Conservation (phyloP, 352 stramenopile genomes). For the Plasmopara viticola region DNA sequence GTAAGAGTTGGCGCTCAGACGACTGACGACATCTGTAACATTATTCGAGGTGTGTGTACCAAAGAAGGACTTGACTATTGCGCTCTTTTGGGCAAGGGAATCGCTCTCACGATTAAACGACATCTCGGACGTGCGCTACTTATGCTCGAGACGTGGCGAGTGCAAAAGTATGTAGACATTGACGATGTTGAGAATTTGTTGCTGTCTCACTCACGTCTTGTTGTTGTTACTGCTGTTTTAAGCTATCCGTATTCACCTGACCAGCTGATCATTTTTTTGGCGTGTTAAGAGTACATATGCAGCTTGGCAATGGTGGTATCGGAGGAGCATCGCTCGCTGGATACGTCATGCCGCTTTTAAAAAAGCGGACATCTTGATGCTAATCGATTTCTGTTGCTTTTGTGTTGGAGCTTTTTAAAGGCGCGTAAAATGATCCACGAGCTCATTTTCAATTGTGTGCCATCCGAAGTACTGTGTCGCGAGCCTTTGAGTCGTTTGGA, state of each 20-base stretch:
- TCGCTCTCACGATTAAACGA: slow-evolving; percentile 88
- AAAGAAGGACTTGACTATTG: slow-evolving; percentile 91
- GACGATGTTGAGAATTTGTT: neutral
- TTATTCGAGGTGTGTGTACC: slow-evolving; percentile 86
- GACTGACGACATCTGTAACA: slow-evolving; percentile 83
- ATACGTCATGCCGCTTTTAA: slow-evolving; percentile 22
- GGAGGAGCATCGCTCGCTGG: slow-evolving; percentile 91
- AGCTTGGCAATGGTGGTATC: slow-evolving; percentile 92
- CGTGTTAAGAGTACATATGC: slow-evolving; percentile 98
- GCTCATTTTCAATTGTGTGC: slow-evolving; percentile 98
- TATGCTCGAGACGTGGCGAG: slow-evolving; percentile 94
- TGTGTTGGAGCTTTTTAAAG: slow-evolving; percentile 76
- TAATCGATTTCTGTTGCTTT: neutral
- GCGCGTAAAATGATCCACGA: slow-evolving; percentile 97
- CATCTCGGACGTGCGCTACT: slow-evolving; percentile 96
- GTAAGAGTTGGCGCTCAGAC: slow-evolving; percentile 91
- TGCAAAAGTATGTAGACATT: slow-evolving; percentile 45
- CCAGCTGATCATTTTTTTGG: slow-evolving; percentile 81
- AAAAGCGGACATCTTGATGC: neutral
- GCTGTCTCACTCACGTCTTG: slow-evolving; percentile 1
- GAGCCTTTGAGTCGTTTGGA: slow-evolving; percentile 94
- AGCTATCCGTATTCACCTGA: slow-evolving; percentile 84
- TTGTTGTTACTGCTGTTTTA: slow-evolving; percentile 2
- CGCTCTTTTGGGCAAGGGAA: slow-evolving; percentile 82
- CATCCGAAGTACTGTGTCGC: slow-evolving; percentile 82